Conservation (phyloP, 805 yeast species). For the Candida loeiensis region DNA sequence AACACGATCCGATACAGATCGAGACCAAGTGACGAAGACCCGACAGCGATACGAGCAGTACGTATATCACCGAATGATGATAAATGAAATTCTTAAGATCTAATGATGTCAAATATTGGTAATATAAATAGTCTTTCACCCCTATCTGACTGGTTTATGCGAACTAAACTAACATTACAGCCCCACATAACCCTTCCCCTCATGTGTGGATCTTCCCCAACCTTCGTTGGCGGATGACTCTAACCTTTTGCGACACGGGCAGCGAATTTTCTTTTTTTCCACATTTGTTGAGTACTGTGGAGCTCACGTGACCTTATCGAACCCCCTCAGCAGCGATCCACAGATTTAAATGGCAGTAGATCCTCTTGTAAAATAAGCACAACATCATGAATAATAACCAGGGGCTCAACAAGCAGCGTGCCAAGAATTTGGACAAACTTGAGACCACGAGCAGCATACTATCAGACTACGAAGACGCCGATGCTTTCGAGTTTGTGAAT, state of each 20-base stretch:
- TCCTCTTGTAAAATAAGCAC: background rate
- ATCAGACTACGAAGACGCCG: slow-evolving; percentile 15
- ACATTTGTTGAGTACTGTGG: slow-evolving; percentile 1
- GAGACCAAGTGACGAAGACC: too few species aligned
- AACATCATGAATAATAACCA: slow-evolving; percentile 7
- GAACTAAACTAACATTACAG: slow-evolving; percentile 2
- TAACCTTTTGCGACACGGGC: slow-evolving; percentile 1
- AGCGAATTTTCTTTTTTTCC: slow-evolving; percentile 1
- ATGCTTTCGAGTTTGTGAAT: slow-evolving; percentile 3
- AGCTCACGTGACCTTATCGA: slow-evolving; percentile 8
- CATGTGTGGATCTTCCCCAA: background rate
- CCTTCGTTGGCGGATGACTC: background rate
- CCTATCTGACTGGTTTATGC: slow-evolving; percentile 70
- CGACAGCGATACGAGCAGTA: too few species aligned
- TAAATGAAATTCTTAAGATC: slow-evolving; percentile 10
- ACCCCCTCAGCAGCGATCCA: background rate
- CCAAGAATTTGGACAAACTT: slow-evolving; percentile 6
- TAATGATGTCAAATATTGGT: slow-evolving; percentile 8
- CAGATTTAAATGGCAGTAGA: background rate
- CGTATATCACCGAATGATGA: slow-evolving; percentile 10
- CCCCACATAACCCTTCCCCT: background rate
- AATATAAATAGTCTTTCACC: slow-evolving; percentile 70
- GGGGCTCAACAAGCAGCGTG: slow-evolving; percentile 9
- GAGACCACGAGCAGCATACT: slow-evolving; percentile 14
- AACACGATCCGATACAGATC: too few species aligned